Evolutionary conservation across 1,284 basidiomycete genomes (phyloP), one percentile per base, ranked within the genome.

Genomic region (Cutaneotrichosporon mucoides): DNA sequence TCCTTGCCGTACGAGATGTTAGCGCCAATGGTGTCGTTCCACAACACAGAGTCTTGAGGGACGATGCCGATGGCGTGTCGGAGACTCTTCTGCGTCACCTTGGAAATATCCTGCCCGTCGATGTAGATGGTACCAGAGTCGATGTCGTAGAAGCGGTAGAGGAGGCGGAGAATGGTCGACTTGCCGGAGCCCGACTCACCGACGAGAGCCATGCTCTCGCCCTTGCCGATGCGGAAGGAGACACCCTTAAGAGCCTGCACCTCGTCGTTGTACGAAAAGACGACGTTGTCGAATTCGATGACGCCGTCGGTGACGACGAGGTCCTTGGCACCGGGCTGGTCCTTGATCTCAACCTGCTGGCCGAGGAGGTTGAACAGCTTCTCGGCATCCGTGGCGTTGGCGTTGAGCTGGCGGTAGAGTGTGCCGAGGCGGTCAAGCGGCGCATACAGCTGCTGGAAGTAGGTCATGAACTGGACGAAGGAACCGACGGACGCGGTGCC

Each of bases 171-270:
- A 59, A 99, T 86, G 1, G 95, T 99, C 12, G 90, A 93, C 79
- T 99, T 99, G 15, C 95, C 96, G 66, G 92, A 95, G 4, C 95
- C 96, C 0, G 90, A 93, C 0, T 95, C 92, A 0, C 95, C 95
- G 36, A 99, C 95, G 60, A 99, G 87, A 4, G 94, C 95, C 6
- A 95, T 88, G 70, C 95, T 96, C 79, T 92, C 89, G 2, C 96
- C 95, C 1, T 92, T 94, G 0, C 92, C 94, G 50, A 98, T 87
- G 15, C 86, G 87, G 80, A 99, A 98, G 13, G 88, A 89, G 7
- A 96, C 81, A 68, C 90, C 81, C 51, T 83, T 84, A 82, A 99
- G 92, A 70, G 98, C 97, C 5, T 88, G 88, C 0, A 92, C 86
- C 53, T 88, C 85, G 7, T 87, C 85, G 55, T 88, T 86, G 78